phyloP scores from a whole-genome alignment of 2,329 filamentous ascomycete genomes.

The Mycosphaerella sp. region DNA sequence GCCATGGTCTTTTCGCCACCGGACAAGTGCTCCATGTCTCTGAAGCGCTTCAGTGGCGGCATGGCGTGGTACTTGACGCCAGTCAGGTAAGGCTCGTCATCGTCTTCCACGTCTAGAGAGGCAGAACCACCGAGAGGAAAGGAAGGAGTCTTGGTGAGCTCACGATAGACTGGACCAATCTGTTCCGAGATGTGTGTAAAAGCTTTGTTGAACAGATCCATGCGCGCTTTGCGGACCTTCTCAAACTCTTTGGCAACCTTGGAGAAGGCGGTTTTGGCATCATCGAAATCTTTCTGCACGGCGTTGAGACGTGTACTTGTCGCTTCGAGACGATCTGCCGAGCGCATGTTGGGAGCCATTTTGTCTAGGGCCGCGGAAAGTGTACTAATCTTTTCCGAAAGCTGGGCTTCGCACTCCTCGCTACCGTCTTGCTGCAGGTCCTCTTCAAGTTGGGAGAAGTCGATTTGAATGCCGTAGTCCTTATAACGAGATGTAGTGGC shows the following conservation, averaged over 20 bases:
- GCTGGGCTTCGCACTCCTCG: slow-evolving; percentile 63
- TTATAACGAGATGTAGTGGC: slow-evolving; percentile 55
- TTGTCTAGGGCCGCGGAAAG: slow-evolving; percentile 80
- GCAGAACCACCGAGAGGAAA: slow-evolving; percentile 85
- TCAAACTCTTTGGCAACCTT: slow-evolving; percentile 78
- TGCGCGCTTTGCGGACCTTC: slow-evolving; percentile 71
- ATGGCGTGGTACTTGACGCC: slow-evolving; percentile 99
- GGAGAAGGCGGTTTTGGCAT: slow-evolving; percentile 68
- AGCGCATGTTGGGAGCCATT: slow-evolving; percentile 93
- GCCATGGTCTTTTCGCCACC: slow-evolving; percentile 99
- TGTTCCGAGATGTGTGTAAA: slow-evolving; percentile 93
- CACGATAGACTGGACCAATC: slow-evolving; percentile 89
- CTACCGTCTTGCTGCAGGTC: slow-evolving; percentile 73
- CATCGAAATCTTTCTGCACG: slow-evolving; percentile 84
- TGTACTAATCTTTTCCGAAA: slow-evolving; percentile 70
- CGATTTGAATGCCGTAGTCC: slow-evolving; percentile 85
- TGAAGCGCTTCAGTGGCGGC: slow-evolving; percentile 95
- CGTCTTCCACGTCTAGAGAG: slow-evolving; percentile 91
- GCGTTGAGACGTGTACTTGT: slow-evolving; percentile 76
- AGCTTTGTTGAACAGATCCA: slow-evolving; percentile 89
- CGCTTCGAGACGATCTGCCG: slow-evolving; percentile 80
- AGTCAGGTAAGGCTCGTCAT: slow-evolving; percentile 90
- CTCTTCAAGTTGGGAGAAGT: slow-evolving; percentile 76
- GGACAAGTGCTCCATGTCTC: slow-evolving; percentile 97
- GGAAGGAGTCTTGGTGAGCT: slow-evolving; percentile 82